Base-by-base conservation (phyloP, 2,329 filamentous ascomycete species). In the Huntiella abstrusa region DNA sequence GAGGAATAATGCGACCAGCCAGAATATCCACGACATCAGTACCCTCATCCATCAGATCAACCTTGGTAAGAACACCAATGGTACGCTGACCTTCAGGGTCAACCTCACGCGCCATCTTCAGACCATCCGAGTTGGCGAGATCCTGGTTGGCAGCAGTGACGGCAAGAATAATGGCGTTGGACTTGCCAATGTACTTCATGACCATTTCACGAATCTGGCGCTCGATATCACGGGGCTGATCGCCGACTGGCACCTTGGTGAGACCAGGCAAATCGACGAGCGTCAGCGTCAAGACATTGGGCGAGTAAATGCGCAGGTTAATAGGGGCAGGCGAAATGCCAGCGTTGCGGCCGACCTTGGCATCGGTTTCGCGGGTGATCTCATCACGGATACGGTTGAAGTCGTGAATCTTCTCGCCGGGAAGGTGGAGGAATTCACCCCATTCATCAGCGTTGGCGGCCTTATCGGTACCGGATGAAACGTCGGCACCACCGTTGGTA, bases 21-120 rank as follows among this genome's bases (percentile, higher is more conserved):
- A 98, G 71, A 68, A 98, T 98, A 64, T 98, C 91, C 54, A 98
- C 88, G 37, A 96, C 91, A 58, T 98, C 91, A 45, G 91, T 98
- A 47, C 91, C 91, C 19, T 94, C 85, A 62, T 98, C 91, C 91
- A 98, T 98, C 59, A 98, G 66, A 66, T 98, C 91, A 51, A 98
- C 87, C 72, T 98, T 98, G 55, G 88, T 96, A 56, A 98, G 72
- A 51, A 98, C 91, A 73, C 91, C 91, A 54, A 98, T 98, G 43
- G 91, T 98, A 60, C 91, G 77, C 67, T 96, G 88, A 58, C 91
- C 91, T 61, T 98, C 87, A 3, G 88, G 88, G 57, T 98, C 91
- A 37, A 98, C 91, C 66, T 98, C 88, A 57, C 91, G 76, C 36
- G 91, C 91, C 55, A 98, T 73, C 68, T 98, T 95, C 60, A 98